These are phyloP conservation scores for Cenchrus americanus DNA, from an alignment of 176 grass and related monocot species.

Conservation along the genomic window DNA sequence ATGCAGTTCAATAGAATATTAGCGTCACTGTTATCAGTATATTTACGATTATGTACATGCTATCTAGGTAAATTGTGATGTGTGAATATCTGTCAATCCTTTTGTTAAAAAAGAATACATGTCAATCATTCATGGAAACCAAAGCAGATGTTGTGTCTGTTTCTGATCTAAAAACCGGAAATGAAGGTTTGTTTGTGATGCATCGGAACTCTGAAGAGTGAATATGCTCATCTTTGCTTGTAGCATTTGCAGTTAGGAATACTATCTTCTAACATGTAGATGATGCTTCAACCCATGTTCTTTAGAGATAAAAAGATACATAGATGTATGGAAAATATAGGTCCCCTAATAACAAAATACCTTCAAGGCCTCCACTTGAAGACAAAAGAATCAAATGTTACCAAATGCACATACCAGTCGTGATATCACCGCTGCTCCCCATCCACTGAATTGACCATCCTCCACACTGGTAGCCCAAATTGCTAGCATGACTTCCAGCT, in stretches of 20 bases:
- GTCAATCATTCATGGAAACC: not conserved
- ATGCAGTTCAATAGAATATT: not conserved
- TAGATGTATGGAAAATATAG: not conserved
- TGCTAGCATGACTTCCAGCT: conserved; percentile 81
- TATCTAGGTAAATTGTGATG: not conserved
- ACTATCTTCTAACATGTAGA: conserved; percentile 23
- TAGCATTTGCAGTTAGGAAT: conserved; percentile 6
- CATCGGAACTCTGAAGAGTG: not conserved
- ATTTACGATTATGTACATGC: not conserved
- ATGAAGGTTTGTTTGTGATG: not conserved
- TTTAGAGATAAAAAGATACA: not conserved
- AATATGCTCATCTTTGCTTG: not conserved
- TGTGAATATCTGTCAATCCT: not conserved
- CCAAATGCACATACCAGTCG: conserved; percentile 58
- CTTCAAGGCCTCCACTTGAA: not conserved
- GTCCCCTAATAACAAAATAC: not conserved
- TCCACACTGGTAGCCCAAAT: conserved; percentile 97
- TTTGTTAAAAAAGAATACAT: not conserved
- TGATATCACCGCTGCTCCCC: conserved; percentile 84
- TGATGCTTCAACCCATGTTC: conserved; percentile 1
- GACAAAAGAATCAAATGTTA: conserved; percentile 15
- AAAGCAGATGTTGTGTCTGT: conserved; percentile 2
- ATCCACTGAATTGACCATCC: conserved; percentile 98
- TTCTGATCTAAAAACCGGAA: not conserved
- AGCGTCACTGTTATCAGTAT: not conserved